Percentiles rank a stretch among this genome's conserved stretches.
phyloP scores from a whole-genome alignment of 805 yeast genomes.

The Candida broadrunensis region DNA sequence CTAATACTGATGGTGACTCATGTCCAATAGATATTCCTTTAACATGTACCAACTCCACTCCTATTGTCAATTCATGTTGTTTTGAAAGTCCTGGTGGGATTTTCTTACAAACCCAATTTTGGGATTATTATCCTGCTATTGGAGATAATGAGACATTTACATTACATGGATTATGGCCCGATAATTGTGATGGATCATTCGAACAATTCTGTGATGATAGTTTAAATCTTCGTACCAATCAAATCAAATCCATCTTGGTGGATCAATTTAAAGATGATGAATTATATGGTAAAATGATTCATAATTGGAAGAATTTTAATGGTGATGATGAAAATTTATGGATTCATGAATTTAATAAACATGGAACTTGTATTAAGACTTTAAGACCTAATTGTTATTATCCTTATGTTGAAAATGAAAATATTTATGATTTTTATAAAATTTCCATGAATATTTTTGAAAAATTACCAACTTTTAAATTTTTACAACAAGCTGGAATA shows the following conservation, averaged over 20 bases:
- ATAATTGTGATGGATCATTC: constrained; percentile 72
- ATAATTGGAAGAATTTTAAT: constrained; percentile 70
- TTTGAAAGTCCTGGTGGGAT: constrained; percentile 78
- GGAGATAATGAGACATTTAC: constrained; percentile 36
- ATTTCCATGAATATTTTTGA: constrained; percentile 29
- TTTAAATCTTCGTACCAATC: constrained; percentile 47
- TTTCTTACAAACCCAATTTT: constrained; percentile 81
- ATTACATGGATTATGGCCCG: constrained; percentile 46
- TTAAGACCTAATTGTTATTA: constrained; percentile 70
- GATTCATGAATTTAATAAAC: constrained; percentile 93
- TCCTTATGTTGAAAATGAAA: constrained; percentile 20
- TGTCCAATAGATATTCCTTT: constrained; percentile 62
- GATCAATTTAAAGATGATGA: constrained; percentile 44
- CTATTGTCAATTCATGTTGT: constrained; percentile 54
- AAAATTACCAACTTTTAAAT: constrained; percentile 55
- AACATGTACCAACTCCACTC: constrained; percentile 54
- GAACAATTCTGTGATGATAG: constrained; percentile 72
- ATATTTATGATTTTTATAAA: constrained; percentile 53
- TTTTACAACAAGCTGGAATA: constrained; percentile 67
- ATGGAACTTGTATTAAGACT: constrained; percentile 88
- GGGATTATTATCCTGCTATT: constrained; percentile 72
- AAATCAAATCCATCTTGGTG: constrained; percentile 37
- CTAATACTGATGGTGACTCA: background rate
- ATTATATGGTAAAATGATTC: constrained; percentile 54
- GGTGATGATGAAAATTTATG: constrained; percentile 71